Evolutionary conservation across 2,329 filamentous ascomycete genomes (phyloP), one percentile per base, ranked within the genome.

Genomic region (Diatrype stigma): DNA sequence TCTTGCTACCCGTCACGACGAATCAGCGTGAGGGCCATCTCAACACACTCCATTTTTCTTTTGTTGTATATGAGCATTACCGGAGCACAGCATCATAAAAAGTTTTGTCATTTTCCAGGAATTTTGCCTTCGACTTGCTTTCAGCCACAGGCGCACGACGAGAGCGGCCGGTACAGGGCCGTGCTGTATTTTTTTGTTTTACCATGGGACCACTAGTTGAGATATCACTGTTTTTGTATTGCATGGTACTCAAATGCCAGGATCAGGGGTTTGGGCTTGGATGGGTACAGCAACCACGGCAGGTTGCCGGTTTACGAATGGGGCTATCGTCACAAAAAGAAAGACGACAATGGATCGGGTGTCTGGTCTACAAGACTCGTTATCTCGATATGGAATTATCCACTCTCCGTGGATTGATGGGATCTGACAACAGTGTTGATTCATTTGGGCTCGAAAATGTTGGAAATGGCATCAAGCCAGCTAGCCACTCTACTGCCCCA

Each of bases 41-140:
- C 63, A 63, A 55, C 60, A 65, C 59, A 59, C 12, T 55, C 51
- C 62, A 61, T 57, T 61, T 57, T 57, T 52, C 58, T 58, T 65
- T 66, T 65, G 59, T 68, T 74, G 71, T 76, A 75, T 66, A 75
- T 72, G 72, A 66, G 67, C 72, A 73, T 74, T 74, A 73, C 62
- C 63, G 73, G 74, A 75, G 73, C 70, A 74, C 68, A 73, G 73
- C 73, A 74, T 76, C 71, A 71, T 72, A 72, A 72, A 73, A 68
- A 70, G 67, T 62, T 62, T 66, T 64, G 62, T 63, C 60, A 63
- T 55, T 61, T 63, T 61, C 12, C n/a, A 51, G 60, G 57, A 57
- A 59, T 56, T 64, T 52, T 64, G 47, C 58, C 55, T 59, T 61
- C 55, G 53, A 61, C 52, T 60, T 60, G 59, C 54, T 62, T 61